Percentiles rank a stretch among this genome's conserved stretches.
Conservation (phyloP, 1,139 yeast genomes). For the Wickerhamiella pararugosa region DNA sequence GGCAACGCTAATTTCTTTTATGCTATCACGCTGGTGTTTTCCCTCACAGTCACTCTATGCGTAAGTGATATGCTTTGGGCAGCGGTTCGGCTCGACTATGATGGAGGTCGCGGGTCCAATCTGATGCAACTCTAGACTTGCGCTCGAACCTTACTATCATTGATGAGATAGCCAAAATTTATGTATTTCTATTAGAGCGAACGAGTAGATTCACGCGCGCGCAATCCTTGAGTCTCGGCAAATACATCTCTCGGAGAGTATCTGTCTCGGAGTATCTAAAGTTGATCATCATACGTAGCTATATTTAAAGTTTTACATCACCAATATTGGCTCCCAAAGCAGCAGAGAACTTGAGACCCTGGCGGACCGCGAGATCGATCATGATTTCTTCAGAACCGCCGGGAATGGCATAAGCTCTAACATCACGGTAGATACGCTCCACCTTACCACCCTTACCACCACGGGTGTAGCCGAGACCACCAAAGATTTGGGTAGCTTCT, state of each 20-base stretch:
- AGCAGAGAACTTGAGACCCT: constrained; percentile 27
- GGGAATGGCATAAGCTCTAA: constrained; percentile 31
- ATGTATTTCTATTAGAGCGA: too few species aligned
- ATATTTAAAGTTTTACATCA: too few species aligned
- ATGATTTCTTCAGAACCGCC: constrained; percentile 34
- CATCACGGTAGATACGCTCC: constrained; percentile 31
- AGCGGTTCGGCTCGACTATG: constrained; percentile 55
- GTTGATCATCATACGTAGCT: too few species aligned
- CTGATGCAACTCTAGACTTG: constrained; percentile 12
- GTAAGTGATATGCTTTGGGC: constrained; percentile 77
- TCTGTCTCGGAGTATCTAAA: too few species aligned
- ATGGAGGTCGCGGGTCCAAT: constrained; percentile 28
- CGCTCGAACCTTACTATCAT: too few species aligned
- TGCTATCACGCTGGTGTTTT: constrained; percentile 77
- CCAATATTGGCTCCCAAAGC: constrained; percentile 26
- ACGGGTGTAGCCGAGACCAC: constrained; percentile 30
- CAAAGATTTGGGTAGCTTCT: constrained; percentile 32
- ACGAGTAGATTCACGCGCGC: too few species aligned
- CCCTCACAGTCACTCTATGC: constrained; percentile 52
- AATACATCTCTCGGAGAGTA: too few species aligned
- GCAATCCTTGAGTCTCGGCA: too few species aligned
- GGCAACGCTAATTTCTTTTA: constrained; percentile 95
- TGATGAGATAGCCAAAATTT: too few species aligned
- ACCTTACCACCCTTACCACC: constrained; percentile 33
- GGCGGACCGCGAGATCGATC: constrained; percentile 30